phyloP scores from a whole-genome alignment of 768 basidiomycete genomes.

The Podaxis pistillaris region DNA sequence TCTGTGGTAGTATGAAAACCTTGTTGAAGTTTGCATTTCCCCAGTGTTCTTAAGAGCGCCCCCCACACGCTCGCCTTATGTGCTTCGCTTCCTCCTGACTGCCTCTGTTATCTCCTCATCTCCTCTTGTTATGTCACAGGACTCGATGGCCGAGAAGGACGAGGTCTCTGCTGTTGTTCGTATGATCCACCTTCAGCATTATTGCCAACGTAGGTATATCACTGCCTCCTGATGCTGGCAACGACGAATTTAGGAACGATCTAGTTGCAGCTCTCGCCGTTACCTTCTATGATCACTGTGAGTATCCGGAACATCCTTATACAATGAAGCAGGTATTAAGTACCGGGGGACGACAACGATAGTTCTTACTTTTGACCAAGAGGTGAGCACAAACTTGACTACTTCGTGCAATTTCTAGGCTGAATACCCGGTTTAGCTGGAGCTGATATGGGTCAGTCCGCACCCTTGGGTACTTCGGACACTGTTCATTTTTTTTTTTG shows the following conservation, averaged over 20 bases:
- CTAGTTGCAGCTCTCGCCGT: constrained; percentile 22
- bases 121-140: not conserved
- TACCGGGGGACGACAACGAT: no score
- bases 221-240: not conserved
- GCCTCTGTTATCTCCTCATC: no score
- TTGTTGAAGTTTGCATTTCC: not conserved
- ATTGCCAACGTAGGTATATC: constrained; percentile 22
- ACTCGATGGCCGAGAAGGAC: not conserved
- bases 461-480: not conserved
- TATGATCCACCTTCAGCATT: constrained; percentile 19
- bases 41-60: not conserved
- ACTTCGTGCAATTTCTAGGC: not conserved
- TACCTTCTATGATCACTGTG: constrained; percentile 25
- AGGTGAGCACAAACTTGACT: constrained; percentile 15
- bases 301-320: not conserved
- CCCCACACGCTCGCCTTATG: not conserved
- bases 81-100: not conserved
- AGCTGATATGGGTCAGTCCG: constrained; percentile 23
- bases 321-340: not conserved
- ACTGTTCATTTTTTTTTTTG: not conserved
- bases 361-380: constrained; percentile 24
- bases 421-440: constrained; percentile 13
- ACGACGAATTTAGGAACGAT: not conserved
- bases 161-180: not conserved
- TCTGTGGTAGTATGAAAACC: not conserved